Evolutionary conservation across 805 yeast genomes (phyloP).

Genomic region (Scheffersomyces coipomensis): DNA sequence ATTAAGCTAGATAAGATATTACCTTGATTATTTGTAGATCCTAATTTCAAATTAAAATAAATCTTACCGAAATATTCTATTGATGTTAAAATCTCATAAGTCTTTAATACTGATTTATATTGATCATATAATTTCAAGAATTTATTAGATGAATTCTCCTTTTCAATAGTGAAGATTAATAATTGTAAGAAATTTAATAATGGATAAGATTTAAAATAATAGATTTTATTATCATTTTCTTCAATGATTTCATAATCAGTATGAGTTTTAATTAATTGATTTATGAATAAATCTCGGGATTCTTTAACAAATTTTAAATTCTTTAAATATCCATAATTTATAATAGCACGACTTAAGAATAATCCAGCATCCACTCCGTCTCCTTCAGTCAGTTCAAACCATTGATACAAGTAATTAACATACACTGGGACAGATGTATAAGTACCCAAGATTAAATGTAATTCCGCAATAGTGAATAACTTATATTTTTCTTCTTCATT

Average conservation of each 20-base stretch:
- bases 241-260: slow-evolving; percentile 13
- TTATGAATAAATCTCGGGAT: slow-evolving; percentile 22
- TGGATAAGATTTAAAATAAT: slow-evolving; percentile 39
- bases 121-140: slow-evolving; percentile 53
- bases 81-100: slow-evolving; percentile 40
- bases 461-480: slow-evolving; percentile 65
- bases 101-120: slow-evolving; percentile 39
- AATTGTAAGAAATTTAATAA: slow-evolving; percentile 70
- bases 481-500: slow-evolving; percentile 25
- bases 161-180: slow-evolving; percentile 55
- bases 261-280: slow-evolving; percentile 9
- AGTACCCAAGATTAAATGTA: slow-evolving; percentile 68
- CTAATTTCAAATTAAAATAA: slow-evolving; percentile 56
- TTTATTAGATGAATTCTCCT: slow-evolving; percentile 44
- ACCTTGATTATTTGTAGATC: slow-evolving; percentile 36
- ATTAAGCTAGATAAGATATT: slow-evolving; percentile 59
- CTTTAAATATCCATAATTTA: slow-evolving; percentile 70
- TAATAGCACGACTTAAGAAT: slow-evolving; percentile 55
- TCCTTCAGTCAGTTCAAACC: slow-evolving; percentile 26
- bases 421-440: slow-evolving; percentile 44
- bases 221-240: slow-evolving; percentile 28
- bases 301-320: slow-evolving; percentile 60
- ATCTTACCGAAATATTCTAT: slow-evolving; percentile 58
- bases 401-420: slow-evolving; percentile 45
- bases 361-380: slow-evolving; percentile 33